Conservation (phyloP, 306 rosid genomes). For the Erythrophleum fordii region DNA sequence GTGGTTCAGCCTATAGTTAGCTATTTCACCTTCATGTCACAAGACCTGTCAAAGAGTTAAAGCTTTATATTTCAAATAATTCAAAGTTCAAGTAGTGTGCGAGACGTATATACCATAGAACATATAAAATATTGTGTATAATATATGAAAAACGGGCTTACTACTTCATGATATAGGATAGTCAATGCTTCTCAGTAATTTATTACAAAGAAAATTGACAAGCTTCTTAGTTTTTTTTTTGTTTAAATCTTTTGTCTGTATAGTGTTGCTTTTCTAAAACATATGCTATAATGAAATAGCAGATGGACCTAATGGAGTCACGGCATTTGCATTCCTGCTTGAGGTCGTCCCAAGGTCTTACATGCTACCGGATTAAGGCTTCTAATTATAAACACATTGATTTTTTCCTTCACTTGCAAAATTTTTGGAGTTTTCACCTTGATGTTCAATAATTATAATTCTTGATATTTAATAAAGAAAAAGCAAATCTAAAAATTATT, state of each 20-base stretch:
- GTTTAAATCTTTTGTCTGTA: background rate
- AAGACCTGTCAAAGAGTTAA: background rate
- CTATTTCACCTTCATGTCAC: slow-evolving; percentile 4
- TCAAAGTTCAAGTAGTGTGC: slow-evolving; percentile 12
- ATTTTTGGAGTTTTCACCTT: slow-evolving; percentile 26
- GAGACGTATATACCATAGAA: background rate
- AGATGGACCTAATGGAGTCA: background rate
- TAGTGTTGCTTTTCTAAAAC: background rate
- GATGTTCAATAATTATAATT: slow-evolving; percentile 23
- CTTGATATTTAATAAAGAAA: slow-evolving; percentile 6
- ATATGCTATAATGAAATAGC: background rate
- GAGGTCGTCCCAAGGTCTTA: background rate
- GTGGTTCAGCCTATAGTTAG: background rate
- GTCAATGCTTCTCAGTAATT: slow-evolving; percentile 10
- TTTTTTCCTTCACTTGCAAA: slow-evolving; percentile 21
- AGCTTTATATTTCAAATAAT: slow-evolving; percentile 26
- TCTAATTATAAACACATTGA: background rate
- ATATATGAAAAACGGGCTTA: background rate
- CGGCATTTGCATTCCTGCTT: background rate
- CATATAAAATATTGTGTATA: background rate
- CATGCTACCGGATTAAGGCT: background rate
- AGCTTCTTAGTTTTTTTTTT: background rate
- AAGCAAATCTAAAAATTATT: slow-evolving; percentile 9
- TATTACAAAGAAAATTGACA: background rate
- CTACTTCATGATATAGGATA: slow-evolving; percentile 14